Evolutionary conservation across 176 grass and related monocot genomes (phyloP).

Genomic region (Poa annua): DNA sequence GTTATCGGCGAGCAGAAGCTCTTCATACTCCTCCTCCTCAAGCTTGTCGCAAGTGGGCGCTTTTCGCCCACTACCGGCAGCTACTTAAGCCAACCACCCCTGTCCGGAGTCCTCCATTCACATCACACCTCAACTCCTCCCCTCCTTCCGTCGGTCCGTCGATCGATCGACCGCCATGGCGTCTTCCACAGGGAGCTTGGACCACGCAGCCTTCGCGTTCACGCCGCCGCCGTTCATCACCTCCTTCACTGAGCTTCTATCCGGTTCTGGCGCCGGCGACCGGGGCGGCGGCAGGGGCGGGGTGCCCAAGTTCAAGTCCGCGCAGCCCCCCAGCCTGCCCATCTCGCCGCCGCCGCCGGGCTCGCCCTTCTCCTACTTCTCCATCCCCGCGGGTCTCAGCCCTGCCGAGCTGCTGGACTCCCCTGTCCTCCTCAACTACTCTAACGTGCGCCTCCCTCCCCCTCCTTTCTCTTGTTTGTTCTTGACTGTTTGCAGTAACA

Average conservation of each 20-base stretch:
- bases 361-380: slow-evolving; percentile 79
- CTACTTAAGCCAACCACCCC: slow-evolving; percentile 50
- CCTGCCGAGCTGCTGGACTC: slow-evolving; percentile 90
- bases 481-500: too few relatives aligned
- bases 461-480: background rate
- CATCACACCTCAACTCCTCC: background rate
- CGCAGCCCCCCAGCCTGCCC: slow-evolving; percentile 80
- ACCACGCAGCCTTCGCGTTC: slow-evolving; percentile 67
- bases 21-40: background rate
- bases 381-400: slow-evolving; percentile 82
- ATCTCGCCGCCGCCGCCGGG: slow-evolving; percentile 62
- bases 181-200: slow-evolving; percentile 62
- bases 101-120: slow-evolving; percentile 11
- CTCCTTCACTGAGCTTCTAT: slow-evolving; percentile 81
- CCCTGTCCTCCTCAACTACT: slow-evolving; percentile 72
- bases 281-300: background rate
- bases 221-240: slow-evolving; percentile 63
- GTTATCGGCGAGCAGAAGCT: background rate
- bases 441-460: slow-evolving; percentile 40
- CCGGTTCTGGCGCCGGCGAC: slow-evolving; percentile 43
- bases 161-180: slow-evolving; percentile 42
- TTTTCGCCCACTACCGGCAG: background rate
- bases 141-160: background rate
- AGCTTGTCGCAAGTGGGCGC: background rate
- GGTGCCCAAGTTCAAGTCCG: slow-evolving; percentile 95